Evolutionary conservation across 306 rosid species (phyloP).

Genomic region (Cucurbita ficifolia): DNA sequence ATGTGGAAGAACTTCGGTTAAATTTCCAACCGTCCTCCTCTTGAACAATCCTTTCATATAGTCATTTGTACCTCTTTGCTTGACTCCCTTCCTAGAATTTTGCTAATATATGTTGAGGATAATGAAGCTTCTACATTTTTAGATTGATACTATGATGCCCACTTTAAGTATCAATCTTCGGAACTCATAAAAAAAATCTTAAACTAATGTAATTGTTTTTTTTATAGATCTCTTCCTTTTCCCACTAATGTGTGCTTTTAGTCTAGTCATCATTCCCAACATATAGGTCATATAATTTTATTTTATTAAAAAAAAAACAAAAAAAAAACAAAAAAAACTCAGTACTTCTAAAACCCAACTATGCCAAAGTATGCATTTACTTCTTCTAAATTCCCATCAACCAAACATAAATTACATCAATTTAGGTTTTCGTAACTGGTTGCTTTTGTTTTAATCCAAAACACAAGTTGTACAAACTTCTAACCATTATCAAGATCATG

Average conservation of each 20-base stretch:
- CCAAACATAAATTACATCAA: neutral
- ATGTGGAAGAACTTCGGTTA: neutral
- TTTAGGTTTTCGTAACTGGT: neutral
- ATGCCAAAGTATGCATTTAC: neutral
- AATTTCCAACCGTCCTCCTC: neutral
- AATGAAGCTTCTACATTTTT: neutral
- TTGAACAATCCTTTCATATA: neutral
- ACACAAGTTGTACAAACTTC: neutral
- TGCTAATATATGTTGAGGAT: neutral
- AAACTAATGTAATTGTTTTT: too few species aligned
- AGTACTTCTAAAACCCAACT: neutral
- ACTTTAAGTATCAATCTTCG: neutral
- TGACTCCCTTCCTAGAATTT: neutral
- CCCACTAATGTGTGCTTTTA: too few species aligned
- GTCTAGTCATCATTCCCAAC: neutral
- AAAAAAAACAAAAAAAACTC: too few species aligned
- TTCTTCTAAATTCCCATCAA: neutral
- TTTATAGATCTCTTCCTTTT: too few species aligned
- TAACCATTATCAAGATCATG: neutral
- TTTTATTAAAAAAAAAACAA: too few species aligned
- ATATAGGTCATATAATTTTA: neutral
- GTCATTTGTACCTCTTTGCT: neutral
- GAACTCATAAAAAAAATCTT: neutral
- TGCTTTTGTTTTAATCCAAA: neutral
- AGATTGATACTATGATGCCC: neutral